A percentile compares a stretch with the other conserved stretches of the same genome.
These are phyloP conservation scores for Nevesoporus exiguus DNA, from an alignment of 768 basidiomycete genomes.

Conservation along the genomic window DNA sequence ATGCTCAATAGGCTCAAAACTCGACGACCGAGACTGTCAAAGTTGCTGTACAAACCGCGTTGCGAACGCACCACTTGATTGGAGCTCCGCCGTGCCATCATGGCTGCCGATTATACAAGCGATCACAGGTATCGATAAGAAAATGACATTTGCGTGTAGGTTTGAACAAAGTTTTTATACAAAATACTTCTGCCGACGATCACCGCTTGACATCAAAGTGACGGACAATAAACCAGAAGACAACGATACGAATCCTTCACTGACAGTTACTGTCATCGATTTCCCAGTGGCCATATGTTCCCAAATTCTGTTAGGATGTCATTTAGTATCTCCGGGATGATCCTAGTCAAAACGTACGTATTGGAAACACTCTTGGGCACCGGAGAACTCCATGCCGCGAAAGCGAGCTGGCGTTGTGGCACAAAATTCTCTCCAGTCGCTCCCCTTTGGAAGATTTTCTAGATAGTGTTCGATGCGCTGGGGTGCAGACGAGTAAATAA, in stretches of 20 bases:
- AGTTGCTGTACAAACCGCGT: not conserved
- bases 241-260: not conserved
- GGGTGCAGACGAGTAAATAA: too few relatives aligned
- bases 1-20: too few relatives aligned
- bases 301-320: constrained; percentile 13
- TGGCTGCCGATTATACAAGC: too few relatives aligned
- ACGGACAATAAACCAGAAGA: not conserved
- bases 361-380: constrained; percentile 25
- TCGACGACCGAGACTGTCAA: not conserved
- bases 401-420: constrained; percentile 33
- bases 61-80: too few relatives aligned
- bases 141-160: too few relatives aligned
- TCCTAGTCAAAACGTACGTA: constrained; percentile 11
- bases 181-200: too few relatives aligned
- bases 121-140: too few relatives aligned
- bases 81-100: too few relatives aligned
- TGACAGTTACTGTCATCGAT: constrained; percentile 18
- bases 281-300: constrained; percentile 25
- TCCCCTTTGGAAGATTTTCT: constrained; percentile 25
- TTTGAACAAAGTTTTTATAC: too few relatives aligned
- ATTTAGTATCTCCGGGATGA: constrained; percentile 19
- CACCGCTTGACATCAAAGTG: too few relatives aligned
- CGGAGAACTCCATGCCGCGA: constrained; percentile 21
- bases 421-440: constrained; percentile 33
- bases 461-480: constrained; percentile 31